Percentiles rank a stretch among this genome's conserved stretches.
Conservation (phyloP, 345 rosid genomes). For the Boechera stricta region DNA sequence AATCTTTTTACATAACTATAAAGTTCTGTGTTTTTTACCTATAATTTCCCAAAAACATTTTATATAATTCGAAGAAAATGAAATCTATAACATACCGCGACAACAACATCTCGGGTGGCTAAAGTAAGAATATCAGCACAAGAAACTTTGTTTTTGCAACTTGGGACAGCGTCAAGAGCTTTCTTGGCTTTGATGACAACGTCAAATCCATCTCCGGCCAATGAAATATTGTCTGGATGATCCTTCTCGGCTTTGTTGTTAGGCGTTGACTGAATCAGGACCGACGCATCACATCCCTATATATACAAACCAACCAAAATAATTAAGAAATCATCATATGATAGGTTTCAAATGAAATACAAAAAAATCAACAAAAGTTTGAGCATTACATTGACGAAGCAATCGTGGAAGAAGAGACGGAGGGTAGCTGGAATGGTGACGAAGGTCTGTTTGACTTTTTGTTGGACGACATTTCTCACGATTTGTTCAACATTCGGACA, state of each 20-base stretch:
- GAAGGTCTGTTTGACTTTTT: constrained; percentile 65
- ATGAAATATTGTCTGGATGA: constrained; percentile 76
- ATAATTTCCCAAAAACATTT: not conserved
- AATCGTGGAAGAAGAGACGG: constrained; percentile 90
- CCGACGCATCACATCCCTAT: constrained; percentile 89
- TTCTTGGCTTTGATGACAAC: constrained; percentile 80
- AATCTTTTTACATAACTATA: not conserved
- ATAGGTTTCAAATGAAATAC: not conserved
- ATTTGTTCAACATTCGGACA: constrained; percentile 79
- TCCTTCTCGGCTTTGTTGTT: constrained; percentile 79
- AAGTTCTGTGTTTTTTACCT: not conserved
- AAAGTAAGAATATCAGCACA: constrained; percentile 86
- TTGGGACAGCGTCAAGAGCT: constrained; percentile 57
- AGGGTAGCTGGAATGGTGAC: constrained; percentile 80
- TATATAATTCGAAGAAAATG: not conserved
- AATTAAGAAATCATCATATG: constrained; percentile 5
- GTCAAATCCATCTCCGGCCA: constrained; percentile 93
- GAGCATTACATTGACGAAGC: constrained; percentile 66
- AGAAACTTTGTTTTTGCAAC: constrained; percentile 72
- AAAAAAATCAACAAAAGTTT: not conserved
- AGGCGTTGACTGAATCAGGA: constrained; percentile 57
- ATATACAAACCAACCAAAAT: not conserved
- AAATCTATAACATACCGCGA: constrained; percentile 47
- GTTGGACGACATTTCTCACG: constrained; percentile 54
- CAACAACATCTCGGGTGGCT: constrained; percentile 82